Percentiles rank a stretch among this genome's conserved stretches.
These are phyloP conservation scores for Ceriops tagal DNA, from an alignment of 345 rosid genomes.

Conservation along the genomic window DNA sequence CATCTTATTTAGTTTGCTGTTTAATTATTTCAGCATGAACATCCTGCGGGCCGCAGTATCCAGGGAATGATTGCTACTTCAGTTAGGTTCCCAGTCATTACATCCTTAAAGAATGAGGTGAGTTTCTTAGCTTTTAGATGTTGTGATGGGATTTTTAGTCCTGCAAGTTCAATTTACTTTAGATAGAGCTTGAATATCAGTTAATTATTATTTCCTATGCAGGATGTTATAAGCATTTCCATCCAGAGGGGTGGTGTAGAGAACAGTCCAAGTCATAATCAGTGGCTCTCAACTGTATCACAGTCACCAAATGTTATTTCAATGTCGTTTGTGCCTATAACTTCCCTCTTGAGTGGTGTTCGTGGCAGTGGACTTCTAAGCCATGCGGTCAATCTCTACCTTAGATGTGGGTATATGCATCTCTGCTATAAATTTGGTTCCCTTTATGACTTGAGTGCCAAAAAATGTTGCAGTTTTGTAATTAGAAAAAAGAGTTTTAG, in stretches of 20 bases:
- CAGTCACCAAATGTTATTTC: constrained; percentile 81
- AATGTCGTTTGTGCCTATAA: constrained; percentile 90
- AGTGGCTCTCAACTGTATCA: constrained; percentile 81
- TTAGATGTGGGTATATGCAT: constrained; percentile 62
- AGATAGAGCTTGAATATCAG: neutral
- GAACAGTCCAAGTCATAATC: constrained; percentile 63
- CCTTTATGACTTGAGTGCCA: neutral
- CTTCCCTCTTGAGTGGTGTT: constrained; percentile 72
- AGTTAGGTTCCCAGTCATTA: constrained; percentile 38
- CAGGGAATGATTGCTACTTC: constrained; percentile 38
- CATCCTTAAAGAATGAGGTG: constrained; percentile 60
- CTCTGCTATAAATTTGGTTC: constrained; percentile 4
- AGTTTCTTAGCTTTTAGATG: constrained; percentile 15
- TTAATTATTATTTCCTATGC: constrained; percentile 9
- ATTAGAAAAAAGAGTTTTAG: neutral
- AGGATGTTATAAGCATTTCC: constrained; percentile 53
- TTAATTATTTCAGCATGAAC: constrained; percentile 44
- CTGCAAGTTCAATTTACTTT: neutral
- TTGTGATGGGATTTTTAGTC: neutral
- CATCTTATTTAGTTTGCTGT: too few relatives aligned
- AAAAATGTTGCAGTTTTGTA: neutral
- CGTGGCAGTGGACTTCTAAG: constrained; percentile 82
- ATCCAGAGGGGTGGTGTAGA: constrained; percentile 77
- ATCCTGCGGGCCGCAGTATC: constrained; percentile 35
- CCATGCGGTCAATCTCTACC: constrained; percentile 90